These are phyloP conservation scores for Podila horticola DNA, from an alignment of 192 early-diverging fungal genomes.

Conservation along the genomic window DNA sequence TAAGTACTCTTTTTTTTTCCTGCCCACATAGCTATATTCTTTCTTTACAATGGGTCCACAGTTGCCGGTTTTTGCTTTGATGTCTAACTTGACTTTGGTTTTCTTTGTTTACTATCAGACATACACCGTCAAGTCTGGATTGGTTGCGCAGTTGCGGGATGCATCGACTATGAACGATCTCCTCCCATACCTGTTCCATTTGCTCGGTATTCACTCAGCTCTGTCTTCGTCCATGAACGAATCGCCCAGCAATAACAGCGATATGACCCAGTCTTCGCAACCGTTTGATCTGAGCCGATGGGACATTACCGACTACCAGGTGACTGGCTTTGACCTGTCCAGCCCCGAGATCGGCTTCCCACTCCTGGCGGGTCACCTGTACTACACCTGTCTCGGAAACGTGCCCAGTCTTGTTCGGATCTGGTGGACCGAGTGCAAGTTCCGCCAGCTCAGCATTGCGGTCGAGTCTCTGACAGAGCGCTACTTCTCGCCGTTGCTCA, in stretches of 20 bases:
- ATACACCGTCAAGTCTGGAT: slow-evolving; percentile 65
- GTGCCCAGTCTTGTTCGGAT: slow-evolving; percentile 76
- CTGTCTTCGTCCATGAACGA: slow-evolving; percentile 46
- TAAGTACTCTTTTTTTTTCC: slow-evolving; percentile 45
- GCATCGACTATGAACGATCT: slow-evolving; percentile 60
- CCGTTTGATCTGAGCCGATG: slow-evolving; percentile 76
- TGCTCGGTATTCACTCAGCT: slow-evolving; percentile 67
- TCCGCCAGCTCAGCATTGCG: slow-evolving; percentile 75
- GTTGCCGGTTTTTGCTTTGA: not conserved
- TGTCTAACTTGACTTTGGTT: not conserved
- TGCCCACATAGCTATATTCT: too few relatives aligned
- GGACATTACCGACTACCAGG: slow-evolving; percentile 72
- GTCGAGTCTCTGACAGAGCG: slow-evolving; percentile 83
- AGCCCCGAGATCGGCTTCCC: slow-evolving; percentile 64
- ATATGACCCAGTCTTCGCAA: slow-evolving; percentile 23
- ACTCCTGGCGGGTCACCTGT: slow-evolving; percentile 79
- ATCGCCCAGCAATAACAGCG: slow-evolving; percentile 8
- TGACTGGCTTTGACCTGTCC: slow-evolving; percentile 61
- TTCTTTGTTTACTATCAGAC: slow-evolving; percentile 56
- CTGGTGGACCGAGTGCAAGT: slow-evolving; percentile 87
- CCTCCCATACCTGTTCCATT: slow-evolving; percentile 68
- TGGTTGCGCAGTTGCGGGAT: slow-evolving; percentile 67
- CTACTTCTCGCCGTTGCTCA: slow-evolving; percentile 71
- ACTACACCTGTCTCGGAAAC: slow-evolving; percentile 67
- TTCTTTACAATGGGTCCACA: not conserved